Percentiles rank a stretch among this genome's conserved stretches.
These are phyloP conservation scores for Rhinocladiella similis DNA, from an alignment of 2,329 filamentous ascomycete species.

Conservation along the genomic window DNA sequence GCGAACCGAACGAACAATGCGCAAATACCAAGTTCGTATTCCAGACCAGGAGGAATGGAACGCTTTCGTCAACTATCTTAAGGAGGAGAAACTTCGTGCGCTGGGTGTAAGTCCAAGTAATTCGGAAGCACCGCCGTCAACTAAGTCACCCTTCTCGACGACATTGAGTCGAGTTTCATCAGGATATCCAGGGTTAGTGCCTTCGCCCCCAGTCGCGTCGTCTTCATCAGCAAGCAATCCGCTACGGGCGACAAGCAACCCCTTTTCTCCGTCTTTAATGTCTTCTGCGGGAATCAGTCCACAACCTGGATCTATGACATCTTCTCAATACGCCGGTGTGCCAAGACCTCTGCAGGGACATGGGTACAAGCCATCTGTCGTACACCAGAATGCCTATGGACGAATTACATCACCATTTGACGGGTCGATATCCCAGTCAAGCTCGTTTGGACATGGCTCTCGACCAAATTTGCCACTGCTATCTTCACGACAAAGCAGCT, in stretches of 20 bases:
- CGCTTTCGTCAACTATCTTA: conserved; percentile 75
- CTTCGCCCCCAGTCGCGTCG: conserved; percentile 80
- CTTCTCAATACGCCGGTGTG: conserved; percentile 65
- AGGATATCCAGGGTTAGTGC: conserved; percentile 73
- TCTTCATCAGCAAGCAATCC: conserved; percentile 75
- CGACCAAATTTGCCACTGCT: conserved; percentile 18
- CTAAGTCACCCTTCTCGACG: conserved; percentile 63
- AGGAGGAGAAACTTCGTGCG: conserved; percentile 89
- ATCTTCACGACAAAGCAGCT: conserved; percentile 36
- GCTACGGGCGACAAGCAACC: conserved; percentile 58
- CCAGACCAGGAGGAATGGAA: conserved; percentile 63
- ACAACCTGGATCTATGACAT: conserved; percentile 64
- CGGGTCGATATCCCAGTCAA: conserved; percentile 63
- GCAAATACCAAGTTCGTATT: conserved; percentile 40
- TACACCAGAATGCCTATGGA: conserved; percentile 59
- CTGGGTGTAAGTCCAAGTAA: conserved; percentile 81
- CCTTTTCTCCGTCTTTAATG: conserved; percentile 62
- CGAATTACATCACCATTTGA: conserved; percentile 68
- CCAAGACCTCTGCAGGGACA: conserved; percentile 60
- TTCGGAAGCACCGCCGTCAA: conserved; percentile 63
- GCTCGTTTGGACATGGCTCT: conserved; percentile 49
- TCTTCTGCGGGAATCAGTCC: conserved; percentile 64
- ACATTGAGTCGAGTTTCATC: conserved; percentile 68
- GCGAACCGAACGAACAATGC: conserved; percentile 36
- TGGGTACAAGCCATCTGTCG: conserved; percentile 72